Evolutionary conservation across 352 stramenopile species (phyloP).

Genomic region (Phytopythium boreale): DNA sequence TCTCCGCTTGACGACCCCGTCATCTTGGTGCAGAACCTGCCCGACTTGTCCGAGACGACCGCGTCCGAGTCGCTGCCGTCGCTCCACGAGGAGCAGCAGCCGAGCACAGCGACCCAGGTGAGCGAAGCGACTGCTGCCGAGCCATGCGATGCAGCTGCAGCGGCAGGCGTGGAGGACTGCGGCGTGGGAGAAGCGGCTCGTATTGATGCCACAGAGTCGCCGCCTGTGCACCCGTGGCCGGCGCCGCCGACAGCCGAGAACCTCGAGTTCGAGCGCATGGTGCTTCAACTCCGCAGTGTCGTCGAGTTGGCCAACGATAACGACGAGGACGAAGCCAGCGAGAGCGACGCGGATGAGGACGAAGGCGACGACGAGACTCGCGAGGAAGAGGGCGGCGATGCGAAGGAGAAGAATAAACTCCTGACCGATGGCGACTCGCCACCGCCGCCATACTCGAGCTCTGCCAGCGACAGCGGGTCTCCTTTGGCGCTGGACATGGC

Average conservation of each 20-base stretch:
- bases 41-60: slow-evolving; percentile 23
- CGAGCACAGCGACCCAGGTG: not conserved
- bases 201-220: slow-evolving; percentile 11
- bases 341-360: slow-evolving; percentile 2
- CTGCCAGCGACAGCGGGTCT: not conserved
- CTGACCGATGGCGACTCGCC: not conserved
- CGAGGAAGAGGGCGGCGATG: slow-evolving; percentile 5
- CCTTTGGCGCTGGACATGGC: slow-evolving; percentile 13
- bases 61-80: slow-evolving; percentile 5
- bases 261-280: slow-evolving; percentile 75
- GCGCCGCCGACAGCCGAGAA: slow-evolving; percentile 24
- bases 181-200: slow-evolving; percentile 20
- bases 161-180: too few species aligned
- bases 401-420: not conserved
- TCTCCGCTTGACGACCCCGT: slow-evolving; percentile 60
- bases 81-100: not conserved
- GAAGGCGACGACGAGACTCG: not conserved
- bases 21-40: slow-evolving; percentile 71
- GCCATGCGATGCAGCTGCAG: not conserved
- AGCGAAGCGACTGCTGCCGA: slow-evolving; percentile 7
- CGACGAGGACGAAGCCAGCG: slow-evolving; percentile 24
- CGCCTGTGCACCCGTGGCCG: slow-evolving; percentile 4
- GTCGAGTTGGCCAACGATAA: slow-evolving; percentile 41
- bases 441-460: slow-evolving; percentile 28
- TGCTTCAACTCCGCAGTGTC: slow-evolving; percentile 67